Base-by-base conservation (phyloP, 441 rosid genomes). In the Raphanus hybrid region DNA sequence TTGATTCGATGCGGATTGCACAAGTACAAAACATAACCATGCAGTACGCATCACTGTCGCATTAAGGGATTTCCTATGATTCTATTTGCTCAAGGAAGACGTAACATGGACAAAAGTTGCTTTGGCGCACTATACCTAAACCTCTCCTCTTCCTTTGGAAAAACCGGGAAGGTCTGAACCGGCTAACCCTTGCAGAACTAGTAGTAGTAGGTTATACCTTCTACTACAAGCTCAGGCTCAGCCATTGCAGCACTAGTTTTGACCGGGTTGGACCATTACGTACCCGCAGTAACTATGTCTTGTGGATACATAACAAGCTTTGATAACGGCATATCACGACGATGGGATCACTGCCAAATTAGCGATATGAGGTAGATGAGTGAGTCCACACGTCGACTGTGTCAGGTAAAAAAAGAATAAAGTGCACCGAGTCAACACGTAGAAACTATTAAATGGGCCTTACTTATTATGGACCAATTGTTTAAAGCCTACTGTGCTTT, bases 151-250 rank as follows among this genome's bases (percentile, higher is more conserved):
- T 29, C 45, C 70, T 34, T 81, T 71, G 76, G 58, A 23, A 57
- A 78, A 92, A 94, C 83, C 97, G 84, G 18, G 88, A 83, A 18
- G 97, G 97, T 78, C 91, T 89, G 90, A 91, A 4, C 97, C 95
- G 1, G 98, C 92, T 23, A 23, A 23, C 26, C 26, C 2, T 23
- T 23, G 26, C 26, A 23, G 26, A 23, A 23, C 26, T 23, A 23
- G 26, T 23, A 23, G 26, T 23, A 23, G 26, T 23, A 23, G 26
- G 26, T 23, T 23, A 23, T 23, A 23, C 26, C 26, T 1, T 23
- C 26, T 23, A 23, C 26, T 1, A 23, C 26, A 23, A 23, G 26
- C 26, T 23, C 23, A 20, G 23, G 23, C 23, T 20, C 26, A 23
- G 26, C 26, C 26, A 23, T 1, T 23, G 26, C 26, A 23, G 26